These are phyloP conservation scores for Pisolithus tinctorius DNA, from an alignment of 768 basidiomycete species.

Conservation along the genomic window DNA sequence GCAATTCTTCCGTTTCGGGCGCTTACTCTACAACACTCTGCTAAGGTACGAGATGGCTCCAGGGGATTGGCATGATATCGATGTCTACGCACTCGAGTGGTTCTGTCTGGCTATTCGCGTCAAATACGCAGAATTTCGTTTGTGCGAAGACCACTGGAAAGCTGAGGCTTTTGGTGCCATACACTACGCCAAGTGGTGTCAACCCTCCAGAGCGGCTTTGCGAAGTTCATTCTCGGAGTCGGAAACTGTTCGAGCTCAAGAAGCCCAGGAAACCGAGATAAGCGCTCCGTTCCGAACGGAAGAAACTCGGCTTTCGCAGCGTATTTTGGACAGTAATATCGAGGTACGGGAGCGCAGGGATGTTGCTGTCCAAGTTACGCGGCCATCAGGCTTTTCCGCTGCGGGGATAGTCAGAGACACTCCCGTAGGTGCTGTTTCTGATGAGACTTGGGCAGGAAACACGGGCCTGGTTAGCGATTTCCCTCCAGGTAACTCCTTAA, in stretches of 20 bases:
- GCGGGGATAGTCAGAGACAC: too few species aligned
- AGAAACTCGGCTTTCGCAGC: background rate
- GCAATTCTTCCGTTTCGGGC: slow-evolving; percentile 1
- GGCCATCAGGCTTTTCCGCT: background rate
- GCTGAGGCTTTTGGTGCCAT: slow-evolving; percentile 3
- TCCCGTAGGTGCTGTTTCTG: too few species aligned
- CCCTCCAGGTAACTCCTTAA: background rate
- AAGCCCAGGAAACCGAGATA: background rate
- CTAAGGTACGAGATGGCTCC: slow-evolving; percentile 6
- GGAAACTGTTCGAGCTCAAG: background rate
- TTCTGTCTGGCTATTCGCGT: slow-evolving; percentile 3
- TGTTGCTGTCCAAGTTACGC: background rate
- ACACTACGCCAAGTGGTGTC: background rate
- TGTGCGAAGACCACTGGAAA: slow-evolving; percentile 6
- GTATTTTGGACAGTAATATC: background rate
- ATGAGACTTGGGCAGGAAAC: background rate
- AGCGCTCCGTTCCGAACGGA: background rate
- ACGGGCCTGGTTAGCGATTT: background rate
- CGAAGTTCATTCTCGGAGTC: background rate
- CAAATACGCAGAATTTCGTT: slow-evolving; percentile 1
- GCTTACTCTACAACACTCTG: slow-evolving; percentile 3
- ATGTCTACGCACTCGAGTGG: slow-evolving; percentile 6
- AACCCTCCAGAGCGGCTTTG: background rate
- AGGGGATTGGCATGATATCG: slow-evolving; percentile 1
- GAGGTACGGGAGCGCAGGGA: background rate